phyloP scores from a whole-genome alignment of 2,329 filamentous ascomycete species.

The Amylocarpus encephaloides region DNA sequence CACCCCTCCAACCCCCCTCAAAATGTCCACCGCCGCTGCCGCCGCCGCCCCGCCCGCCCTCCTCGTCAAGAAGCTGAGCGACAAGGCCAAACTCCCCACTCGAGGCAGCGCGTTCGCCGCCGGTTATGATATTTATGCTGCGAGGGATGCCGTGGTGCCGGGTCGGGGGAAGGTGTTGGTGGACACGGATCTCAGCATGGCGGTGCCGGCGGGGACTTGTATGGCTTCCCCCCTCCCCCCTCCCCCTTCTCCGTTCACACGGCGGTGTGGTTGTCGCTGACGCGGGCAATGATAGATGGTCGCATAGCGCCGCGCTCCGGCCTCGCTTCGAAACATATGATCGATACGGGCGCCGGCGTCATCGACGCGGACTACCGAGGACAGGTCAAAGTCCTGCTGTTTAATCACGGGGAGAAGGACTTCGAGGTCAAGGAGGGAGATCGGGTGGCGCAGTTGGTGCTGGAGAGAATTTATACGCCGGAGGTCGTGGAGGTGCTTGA shows the following conservation, averaged over 20 bases:
- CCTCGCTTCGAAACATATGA: slow-evolving; percentile 87
- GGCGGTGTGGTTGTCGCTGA: too few relatives aligned
- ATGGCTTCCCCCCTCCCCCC: slow-evolving; percentile 34
- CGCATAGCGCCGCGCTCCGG: slow-evolving; percentile 87
- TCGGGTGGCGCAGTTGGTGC: slow-evolving; percentile 84
- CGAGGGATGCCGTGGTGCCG: slow-evolving; percentile 68
- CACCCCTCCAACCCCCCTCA: slow-evolving; percentile 7
- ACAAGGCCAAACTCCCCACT: slow-evolving; percentile 74
- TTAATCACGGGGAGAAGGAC: slow-evolving; percentile 81
- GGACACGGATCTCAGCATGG: slow-evolving; percentile 85
- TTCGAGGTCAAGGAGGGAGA: slow-evolving; percentile 81
- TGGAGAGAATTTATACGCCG: slow-evolving; percentile 92
- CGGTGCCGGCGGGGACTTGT: slow-evolving; percentile 87
- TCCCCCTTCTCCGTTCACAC: too few relatives aligned
- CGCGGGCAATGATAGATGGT: slow-evolving; percentile 53
- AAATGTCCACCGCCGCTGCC: slow-evolving; percentile 15
- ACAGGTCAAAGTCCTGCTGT: slow-evolving; percentile 87
- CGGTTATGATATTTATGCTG: slow-evolving; percentile 87
- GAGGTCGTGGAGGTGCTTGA: slow-evolving; percentile 84
- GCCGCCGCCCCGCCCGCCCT: slow-evolving; percentile 23
- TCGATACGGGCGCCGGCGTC: slow-evolving; percentile 91
- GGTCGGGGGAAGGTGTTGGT: slow-evolving; percentile 79
- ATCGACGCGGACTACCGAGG: slow-evolving; percentile 98
- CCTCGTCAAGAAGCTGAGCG: slow-evolving; percentile 75
- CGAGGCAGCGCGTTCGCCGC: slow-evolving; percentile 85